phyloP scores from a whole-genome alignment of 768 basidiomycete species.

The Suillus hirtellus region DNA sequence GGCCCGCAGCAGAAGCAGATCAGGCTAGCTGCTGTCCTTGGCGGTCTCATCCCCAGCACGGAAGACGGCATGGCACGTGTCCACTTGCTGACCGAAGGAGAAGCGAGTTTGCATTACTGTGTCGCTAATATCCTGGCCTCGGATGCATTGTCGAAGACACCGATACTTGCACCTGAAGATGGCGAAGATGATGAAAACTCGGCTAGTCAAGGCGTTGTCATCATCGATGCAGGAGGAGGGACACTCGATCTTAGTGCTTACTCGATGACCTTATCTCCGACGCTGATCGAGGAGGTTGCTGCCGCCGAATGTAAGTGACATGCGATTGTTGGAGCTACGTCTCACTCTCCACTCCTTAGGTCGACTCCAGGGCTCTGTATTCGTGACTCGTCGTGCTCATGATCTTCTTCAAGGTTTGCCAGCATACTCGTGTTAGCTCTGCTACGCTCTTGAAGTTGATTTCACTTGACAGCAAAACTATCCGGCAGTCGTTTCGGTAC shows the following conservation, averaged over 20 bases:
- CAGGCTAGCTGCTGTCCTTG: conserved; percentile 51
- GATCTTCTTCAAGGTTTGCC: conserved; percentile 29
- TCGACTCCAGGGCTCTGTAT: conserved; percentile 41
- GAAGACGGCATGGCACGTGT: conserved; percentile 42
- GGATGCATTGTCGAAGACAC: conserved; percentile 25
- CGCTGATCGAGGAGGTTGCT: conserved; percentile 40
- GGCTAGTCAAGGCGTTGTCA: conserved; percentile 36
- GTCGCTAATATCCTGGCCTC: conserved; percentile 46
- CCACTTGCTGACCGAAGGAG: conserved; percentile 63
- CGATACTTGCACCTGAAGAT: conserved; percentile 22
- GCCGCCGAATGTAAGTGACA: conserved; percentile 34
- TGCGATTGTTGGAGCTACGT: neutral
- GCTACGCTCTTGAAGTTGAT: conserved; percentile 1
- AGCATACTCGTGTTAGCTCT: conserved; percentile 17
- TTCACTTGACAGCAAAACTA: conserved; percentile 26
- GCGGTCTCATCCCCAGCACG: conserved; percentile 48
- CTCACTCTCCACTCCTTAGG: conserved; percentile 27
- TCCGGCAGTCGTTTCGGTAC: conserved; percentile 32
- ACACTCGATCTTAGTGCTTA: conserved; percentile 45
- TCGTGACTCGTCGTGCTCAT: conserved; percentile 38
- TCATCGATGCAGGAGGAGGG: conserved; percentile 54
- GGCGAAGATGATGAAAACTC: conserved; percentile 22
- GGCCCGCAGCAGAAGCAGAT: conserved; percentile 58
- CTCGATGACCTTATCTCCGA: conserved; percentile 39
- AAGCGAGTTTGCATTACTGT: conserved; percentile 62